phyloP scores from a whole-genome alignment of 2,329 filamentous ascomycete species.

The Coleophoma cylindrospora region DNA sequence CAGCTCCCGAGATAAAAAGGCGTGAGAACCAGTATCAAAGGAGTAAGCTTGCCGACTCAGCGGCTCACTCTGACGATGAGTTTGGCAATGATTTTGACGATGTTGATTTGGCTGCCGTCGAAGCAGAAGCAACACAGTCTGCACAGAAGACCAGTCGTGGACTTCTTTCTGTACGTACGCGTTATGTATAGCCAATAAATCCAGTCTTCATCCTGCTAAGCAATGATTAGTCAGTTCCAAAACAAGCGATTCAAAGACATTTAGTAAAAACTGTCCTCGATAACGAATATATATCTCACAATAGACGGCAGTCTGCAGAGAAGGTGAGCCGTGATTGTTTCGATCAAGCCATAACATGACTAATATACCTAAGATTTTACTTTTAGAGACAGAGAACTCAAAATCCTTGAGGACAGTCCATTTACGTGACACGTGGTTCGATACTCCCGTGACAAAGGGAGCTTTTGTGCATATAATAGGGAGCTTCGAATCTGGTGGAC shows the following conservation, averaged over 20 bases:
- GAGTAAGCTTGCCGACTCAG: constrained; percentile 17
- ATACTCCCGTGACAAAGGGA: constrained; percentile 69
- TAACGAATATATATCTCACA: constrained; percentile 60
- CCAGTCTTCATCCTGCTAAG: constrained; percentile 50
- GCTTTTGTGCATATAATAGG: constrained; percentile 86
- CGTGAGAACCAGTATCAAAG: not conserved
- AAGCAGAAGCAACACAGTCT: constrained; percentile 69
- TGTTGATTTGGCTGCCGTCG: constrained; percentile 72
- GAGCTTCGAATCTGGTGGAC: constrained; percentile 61
- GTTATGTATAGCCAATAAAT: constrained; percentile 22
- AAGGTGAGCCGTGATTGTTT: constrained; percentile 53
- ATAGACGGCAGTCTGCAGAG: constrained; percentile 56
- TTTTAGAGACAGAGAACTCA: constrained; percentile 75
- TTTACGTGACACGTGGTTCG: constrained; percentile 81
- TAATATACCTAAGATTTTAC: constrained; percentile 54
- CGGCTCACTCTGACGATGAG: constrained; percentile 61
- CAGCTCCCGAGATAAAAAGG: constrained; percentile 1
- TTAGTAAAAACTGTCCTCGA: constrained; percentile 70
- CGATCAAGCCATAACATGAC: constrained; percentile 2
- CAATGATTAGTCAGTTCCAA: constrained; percentile 58
- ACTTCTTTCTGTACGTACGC: constrained; percentile 48
- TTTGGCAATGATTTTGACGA: constrained; percentile 56
- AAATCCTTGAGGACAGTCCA: constrained; percentile 63
- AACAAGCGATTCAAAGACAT: constrained; percentile 81
- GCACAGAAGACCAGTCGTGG: constrained; percentile 25